phyloP scores from a whole-genome alignment of 129 eudicot genomes.

The Lactuca saligna region DNA sequence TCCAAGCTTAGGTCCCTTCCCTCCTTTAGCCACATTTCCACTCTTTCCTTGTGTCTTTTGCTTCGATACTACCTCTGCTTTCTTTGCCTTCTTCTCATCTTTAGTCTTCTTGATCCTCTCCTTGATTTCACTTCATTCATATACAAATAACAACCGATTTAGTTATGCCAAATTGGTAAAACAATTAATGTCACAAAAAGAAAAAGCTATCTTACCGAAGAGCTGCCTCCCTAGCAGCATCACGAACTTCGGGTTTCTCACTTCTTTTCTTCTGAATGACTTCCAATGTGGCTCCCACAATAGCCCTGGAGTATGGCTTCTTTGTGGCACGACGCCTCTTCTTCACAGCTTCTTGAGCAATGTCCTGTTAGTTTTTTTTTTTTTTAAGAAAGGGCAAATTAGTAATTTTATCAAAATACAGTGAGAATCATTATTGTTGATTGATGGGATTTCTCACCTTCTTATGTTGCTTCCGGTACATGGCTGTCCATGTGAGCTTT shows the following conservation, averaged over 20 bases:
- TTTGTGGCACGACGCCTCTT: slow-evolving; percentile 63
- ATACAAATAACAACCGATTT: background rate
- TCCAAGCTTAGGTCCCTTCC: slow-evolving; percentile 59
- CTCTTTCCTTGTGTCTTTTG: slow-evolving; percentile 47
- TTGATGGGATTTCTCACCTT: slow-evolving; percentile 28
- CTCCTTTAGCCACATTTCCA: slow-evolving; percentile 36
- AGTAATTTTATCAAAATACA: background rate
- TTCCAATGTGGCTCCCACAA: slow-evolving; percentile 66
- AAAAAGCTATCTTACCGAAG: slow-evolving; percentile 37
- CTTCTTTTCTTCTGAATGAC: slow-evolving; percentile 65
- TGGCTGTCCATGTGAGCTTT: slow-evolving; percentile 66
- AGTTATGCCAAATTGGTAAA: background rate
- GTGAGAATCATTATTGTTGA: background rate
- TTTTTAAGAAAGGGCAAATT: no score
- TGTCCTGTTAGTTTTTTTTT: slow-evolving; percentile 38
- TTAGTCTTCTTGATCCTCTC: slow-evolving; percentile 65
- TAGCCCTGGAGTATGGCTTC: slow-evolving; percentile 63
- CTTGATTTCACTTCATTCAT: slow-evolving; percentile 47
- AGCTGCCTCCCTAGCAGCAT: slow-evolving; percentile 69
- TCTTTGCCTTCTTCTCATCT: slow-evolving; percentile 68
- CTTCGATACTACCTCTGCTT: slow-evolving; percentile 50
- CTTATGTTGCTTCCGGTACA: slow-evolving; percentile 69
- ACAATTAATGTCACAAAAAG: background rate
- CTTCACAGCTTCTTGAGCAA: slow-evolving; percentile 55
- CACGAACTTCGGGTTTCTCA: slow-evolving; percentile 61